Evolutionary conservation across 306 rosid species (phyloP).

Genomic region (Prunus mira): DNA sequence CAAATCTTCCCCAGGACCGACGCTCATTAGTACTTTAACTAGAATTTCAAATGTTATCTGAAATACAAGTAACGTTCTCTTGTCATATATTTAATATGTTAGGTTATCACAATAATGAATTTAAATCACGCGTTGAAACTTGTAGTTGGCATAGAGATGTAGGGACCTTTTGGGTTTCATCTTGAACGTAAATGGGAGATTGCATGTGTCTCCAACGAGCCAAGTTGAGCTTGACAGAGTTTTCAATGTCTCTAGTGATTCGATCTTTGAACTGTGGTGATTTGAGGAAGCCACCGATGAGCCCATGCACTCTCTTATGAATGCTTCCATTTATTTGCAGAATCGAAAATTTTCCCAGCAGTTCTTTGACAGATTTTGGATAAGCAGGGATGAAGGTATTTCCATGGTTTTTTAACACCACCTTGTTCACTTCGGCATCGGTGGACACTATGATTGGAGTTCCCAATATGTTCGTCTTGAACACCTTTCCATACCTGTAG

Average conservation of each 20-base stretch:
- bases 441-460: slow-evolving; percentile 78
- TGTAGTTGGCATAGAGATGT: not conserved
- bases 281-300: slow-evolving; percentile 61
- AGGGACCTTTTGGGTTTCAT: slow-evolving; percentile 65
- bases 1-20: slow-evolving; percentile 75
- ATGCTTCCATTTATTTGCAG: slow-evolving; percentile 60
- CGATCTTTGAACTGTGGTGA: slow-evolving; percentile 65
- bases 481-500: slow-evolving; percentile 79
- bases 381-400: slow-evolving; percentile 77
- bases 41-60: slow-evolving; percentile 77
- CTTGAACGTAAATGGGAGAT: slow-evolving; percentile 53
- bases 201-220: slow-evolving; percentile 48
- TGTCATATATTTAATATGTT: not conserved
- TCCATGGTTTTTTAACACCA: slow-evolving; percentile 69
- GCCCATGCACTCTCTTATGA: slow-evolving; percentile 64
- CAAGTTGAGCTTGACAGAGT: slow-evolving; percentile 52
- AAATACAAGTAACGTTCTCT: not conserved
- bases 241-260: slow-evolving; percentile 56
- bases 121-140: not conserved
- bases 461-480: slow-evolving; percentile 74
- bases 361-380: slow-evolving; percentile 80
- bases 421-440: slow-evolving; percentile 78
- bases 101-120: not conserved
- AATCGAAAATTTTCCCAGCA: slow-evolving; percentile 71
- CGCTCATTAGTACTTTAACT: slow-evolving; percentile 69